These are phyloP conservation scores for Helotiales sp. DNA, from an alignment of 2,329 filamentous ascomycete genomes.

Conservation along the genomic window DNA sequence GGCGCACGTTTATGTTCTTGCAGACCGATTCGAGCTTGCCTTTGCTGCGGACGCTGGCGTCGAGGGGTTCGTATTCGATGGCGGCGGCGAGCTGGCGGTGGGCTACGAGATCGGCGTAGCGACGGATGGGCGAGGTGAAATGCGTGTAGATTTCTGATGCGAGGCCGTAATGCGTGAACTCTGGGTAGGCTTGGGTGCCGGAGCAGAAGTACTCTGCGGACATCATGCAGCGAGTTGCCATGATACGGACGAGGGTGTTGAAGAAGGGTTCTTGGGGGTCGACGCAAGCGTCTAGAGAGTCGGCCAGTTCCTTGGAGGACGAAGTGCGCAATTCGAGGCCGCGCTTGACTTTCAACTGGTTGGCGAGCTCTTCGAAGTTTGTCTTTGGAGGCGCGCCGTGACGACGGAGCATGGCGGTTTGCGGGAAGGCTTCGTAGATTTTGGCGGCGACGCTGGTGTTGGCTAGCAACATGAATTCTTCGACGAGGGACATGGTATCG, in stretches of 20 bases:
- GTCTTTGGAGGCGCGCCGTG: constrained; percentile 92
- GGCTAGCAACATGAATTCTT: constrained; percentile 99
- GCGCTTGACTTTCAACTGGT: constrained; percentile 88
- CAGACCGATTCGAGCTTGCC: constrained; percentile 90
- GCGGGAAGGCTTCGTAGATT: constrained; percentile 90
- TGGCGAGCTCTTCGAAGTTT: constrained; percentile 93
- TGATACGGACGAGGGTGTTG: constrained; percentile 96
- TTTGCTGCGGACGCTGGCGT: constrained; percentile 79
- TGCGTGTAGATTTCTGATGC: constrained; percentile 98
- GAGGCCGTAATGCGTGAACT: constrained; percentile 96
- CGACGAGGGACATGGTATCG: constrained; percentile 95
- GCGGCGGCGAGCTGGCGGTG: constrained; percentile 94
- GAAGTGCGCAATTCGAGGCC: constrained; percentile 80
- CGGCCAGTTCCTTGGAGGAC: constrained; percentile 90
- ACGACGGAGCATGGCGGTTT: constrained; percentile 90
- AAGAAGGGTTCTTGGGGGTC: constrained; percentile 89
- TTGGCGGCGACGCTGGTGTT: constrained; percentile 92
- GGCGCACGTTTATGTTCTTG: constrained; percentile 97
- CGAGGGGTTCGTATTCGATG: constrained; percentile 89
- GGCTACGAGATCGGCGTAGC: constrained; percentile 94
- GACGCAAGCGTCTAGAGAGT: constrained; percentile 84
- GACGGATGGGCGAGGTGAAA: constrained; percentile 95
- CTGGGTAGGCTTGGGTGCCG: constrained; percentile 87
- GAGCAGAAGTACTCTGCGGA: constrained; percentile 98
- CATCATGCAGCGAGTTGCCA: constrained; percentile 99